These are phyloP conservation scores for Camptophora hylomeconis DNA, from an alignment of 2,329 filamentous ascomycete species.

Conservation along the genomic window DNA sequence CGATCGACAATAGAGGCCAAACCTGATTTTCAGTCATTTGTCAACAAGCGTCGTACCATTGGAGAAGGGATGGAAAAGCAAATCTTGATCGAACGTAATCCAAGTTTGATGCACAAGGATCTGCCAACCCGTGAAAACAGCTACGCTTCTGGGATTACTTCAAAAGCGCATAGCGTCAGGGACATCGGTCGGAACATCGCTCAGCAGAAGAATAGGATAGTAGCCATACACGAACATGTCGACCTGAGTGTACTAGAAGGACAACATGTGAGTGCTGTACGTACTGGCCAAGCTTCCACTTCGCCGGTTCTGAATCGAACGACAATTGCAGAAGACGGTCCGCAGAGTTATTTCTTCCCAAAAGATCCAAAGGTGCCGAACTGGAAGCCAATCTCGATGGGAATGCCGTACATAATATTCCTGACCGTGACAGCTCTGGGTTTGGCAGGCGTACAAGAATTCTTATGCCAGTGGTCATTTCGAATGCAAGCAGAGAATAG, in stretches of 20 bases:
- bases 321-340: conserved; percentile 20
- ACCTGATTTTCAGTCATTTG: conserved; percentile 12
- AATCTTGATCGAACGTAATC: conserved; percentile 14
- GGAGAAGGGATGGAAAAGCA: conserved; percentile 17
- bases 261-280: conserved; percentile 6
- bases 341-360: conserved; percentile 23
- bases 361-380: conserved; percentile 23
- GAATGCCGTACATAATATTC: conserved; percentile 20
- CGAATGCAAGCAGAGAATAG: conserved; percentile 25
- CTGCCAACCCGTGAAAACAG: conserved; percentile 5
- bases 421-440: conserved; percentile 20
- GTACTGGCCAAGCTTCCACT: conserved; percentile 3
- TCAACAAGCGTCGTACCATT: conserved; percentile 11
- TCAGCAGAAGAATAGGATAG: conserved; percentile 30
- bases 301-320: conserved; percentile 17
- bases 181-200: conserved; percentile 29
- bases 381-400: conserved; percentile 25
- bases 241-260: conserved; percentile 22
- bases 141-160: neutral
- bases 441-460: conserved; percentile 23
- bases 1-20: conserved; percentile 2
- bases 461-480: conserved; percentile 21
- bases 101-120: too few relatives aligned
- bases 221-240: conserved; percentile 29
- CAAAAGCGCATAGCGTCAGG: conserved; percentile 17